Base-by-base conservation (phyloP, 2,329 filamentous ascomycete genomes). In the Aspergillus quadricinctus region DNA sequence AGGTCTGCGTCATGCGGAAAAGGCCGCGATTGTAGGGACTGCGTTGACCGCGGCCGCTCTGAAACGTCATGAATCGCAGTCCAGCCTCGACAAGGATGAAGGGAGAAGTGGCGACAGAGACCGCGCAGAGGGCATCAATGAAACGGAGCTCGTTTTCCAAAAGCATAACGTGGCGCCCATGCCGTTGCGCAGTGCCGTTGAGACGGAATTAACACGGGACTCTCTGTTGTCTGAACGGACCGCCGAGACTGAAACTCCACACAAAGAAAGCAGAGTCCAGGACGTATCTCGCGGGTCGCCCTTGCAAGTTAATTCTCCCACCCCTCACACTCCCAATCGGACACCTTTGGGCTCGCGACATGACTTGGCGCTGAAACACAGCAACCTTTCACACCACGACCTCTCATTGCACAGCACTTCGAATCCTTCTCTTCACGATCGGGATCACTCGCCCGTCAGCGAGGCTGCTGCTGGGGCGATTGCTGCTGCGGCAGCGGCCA, bases 171-270 rank as follows among this genome's bases (percentile, higher is more conserved):
- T 89, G 14, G 88, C 92, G 6, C 90, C 90, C 5, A 91, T 97
- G 88, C 93, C 93, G 2, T 81, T 96, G 60, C 88, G 89, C 73
- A 96, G 92, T 73, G 90, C 91, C 55, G 84, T 96, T 56, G 85
- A 89, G 45, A 96, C 93, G 0, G 92, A 97, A 52, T 75, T 97
- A 54, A 97, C 93, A 0, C 83, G 93, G 64, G 88, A 88, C 17
- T 97, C 93, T 0, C 90, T 97, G 53, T 76, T 94, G 19, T 94
- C 92, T 4, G 89, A 90, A 29, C 86, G 89, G 28, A 90, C 89
- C 0, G 90, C 90, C 61, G 80, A 86, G 52, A 88, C 89, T 17
- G 81, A 83, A 49, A 90, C 88, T 19, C 85, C 87, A 23, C 87
- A 81, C 66, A 86, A 82, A 65, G 81, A 61, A n/a, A 65, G 80